Evolutionary conservation across 2,329 filamentous ascomycete genomes (phyloP), one percentile per base, ranked within the genome.

Genomic region (Pseudogymnoascus sp.): DNA sequence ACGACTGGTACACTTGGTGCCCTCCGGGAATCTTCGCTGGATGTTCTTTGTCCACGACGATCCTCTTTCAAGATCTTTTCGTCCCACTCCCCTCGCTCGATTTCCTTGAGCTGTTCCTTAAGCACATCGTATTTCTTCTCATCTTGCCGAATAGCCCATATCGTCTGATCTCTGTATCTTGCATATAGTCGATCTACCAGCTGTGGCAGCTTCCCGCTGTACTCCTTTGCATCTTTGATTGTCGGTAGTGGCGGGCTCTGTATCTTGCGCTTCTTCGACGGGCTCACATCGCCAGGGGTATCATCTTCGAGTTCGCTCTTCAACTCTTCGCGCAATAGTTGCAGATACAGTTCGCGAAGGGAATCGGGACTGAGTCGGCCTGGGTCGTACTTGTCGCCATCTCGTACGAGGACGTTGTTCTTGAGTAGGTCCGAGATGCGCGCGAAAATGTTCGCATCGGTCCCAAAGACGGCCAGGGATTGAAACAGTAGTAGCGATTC

Each of bases 401-500:
- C 82, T 70, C 84, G 87, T 73, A 97, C 81, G 66, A 91, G 80
- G 17, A 83, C 79, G 74, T 96, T 92, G 71, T 82, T 86, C 76
- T 83, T 87, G 67, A 97, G 83, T 65, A 87, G 78, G 68, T 89
- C 83, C 64, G 91, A 92, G 67, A 95, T 90, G 69, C 81, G 82
- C 71, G 78, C 78, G 77, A 96, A 95, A 73, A 83, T 85, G 66
- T 80, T 75, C 62, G 85, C 78, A 68, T 86, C 83, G 68, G 86
- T 79, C 72, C 89, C 89, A 75, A 89, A 82, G 69, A 80, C 80
- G 69, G 86, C 82, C 68, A 96, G 82, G 66, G 87, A 88, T 77
- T 93, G 90, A 78, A 95, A 93, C 72, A 96, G 83, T 69, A 95
- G 84, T 66, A 96, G 83, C 73, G 88, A 89, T 82, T 96, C 92